Evolutionary conservation across 2,329 filamentous ascomycete genomes (phyloP).

Genomic region (Botrytis hyacinthi): DNA sequence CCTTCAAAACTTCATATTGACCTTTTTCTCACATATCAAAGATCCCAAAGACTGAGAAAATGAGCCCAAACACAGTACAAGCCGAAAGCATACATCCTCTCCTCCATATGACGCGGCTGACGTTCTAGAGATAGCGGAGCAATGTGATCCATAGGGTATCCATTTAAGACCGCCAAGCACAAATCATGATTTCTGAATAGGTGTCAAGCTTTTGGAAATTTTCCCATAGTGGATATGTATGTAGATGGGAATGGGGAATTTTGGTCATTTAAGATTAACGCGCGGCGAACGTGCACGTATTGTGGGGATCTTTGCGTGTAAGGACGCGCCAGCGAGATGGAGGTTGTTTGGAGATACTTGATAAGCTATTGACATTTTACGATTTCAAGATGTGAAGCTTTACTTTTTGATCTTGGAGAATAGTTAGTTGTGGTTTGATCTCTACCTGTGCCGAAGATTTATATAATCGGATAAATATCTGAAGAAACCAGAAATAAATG

Average conservation of each 20-base stretch:
- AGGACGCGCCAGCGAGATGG: slow-evolving; percentile 12
- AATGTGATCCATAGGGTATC: not conserved
- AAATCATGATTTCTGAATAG: not conserved
- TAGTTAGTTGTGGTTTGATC: accelerated
- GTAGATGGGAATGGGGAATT: not conserved
- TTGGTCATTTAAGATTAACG: slow-evolving; percentile 4
- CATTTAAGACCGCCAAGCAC: not conserved
- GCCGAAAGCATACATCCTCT: not conserved
- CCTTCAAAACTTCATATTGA: not conserved
- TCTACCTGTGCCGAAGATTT: not conserved
- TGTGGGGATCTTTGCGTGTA: slow-evolving; percentile 12
- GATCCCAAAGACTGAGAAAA: not conserved
- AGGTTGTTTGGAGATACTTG: not conserved
- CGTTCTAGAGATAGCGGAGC: not conserved
- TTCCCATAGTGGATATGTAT: not conserved
- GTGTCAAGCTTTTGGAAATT: slow-evolving; percentile 3
- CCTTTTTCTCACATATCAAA: not conserved
- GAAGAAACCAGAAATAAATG: not conserved
- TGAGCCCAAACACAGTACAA: not conserved
- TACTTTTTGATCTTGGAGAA: not conserved
- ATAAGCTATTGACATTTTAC: not conserved
- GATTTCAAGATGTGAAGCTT: not conserved
- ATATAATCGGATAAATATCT: not conserved
- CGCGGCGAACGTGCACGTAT: slow-evolving; percentile 13
- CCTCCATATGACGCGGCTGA: not conserved